Conservation (phyloP, 2,329 filamentous ascomycete genomes). For the Botrytis squamosa region DNA sequence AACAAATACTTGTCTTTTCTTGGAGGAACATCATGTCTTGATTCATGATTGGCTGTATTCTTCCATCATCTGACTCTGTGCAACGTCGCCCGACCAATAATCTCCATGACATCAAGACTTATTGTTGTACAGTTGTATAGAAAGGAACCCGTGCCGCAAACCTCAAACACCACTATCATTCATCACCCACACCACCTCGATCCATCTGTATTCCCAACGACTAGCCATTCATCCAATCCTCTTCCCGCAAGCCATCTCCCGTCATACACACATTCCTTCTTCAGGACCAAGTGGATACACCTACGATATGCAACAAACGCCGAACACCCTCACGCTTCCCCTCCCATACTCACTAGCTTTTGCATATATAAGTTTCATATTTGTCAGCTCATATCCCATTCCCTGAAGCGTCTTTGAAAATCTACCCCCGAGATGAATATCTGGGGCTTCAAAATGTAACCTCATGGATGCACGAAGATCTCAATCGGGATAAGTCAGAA, state of each 20-base stretch:
- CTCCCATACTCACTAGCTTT: neutral
- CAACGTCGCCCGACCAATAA: neutral
- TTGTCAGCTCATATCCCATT: neutral
- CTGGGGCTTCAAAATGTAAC: neutral
- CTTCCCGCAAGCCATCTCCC: neutral
- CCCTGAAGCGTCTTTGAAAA: neutral
- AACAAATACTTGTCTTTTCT: neutral
- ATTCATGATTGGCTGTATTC: neutral
- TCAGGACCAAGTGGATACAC: neutral
- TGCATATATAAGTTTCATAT: neutral
- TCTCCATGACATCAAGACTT: neutral
- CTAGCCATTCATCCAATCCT: neutral
- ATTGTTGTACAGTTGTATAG: neutral
- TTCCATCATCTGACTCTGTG: neutral
- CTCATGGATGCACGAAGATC: neutral
- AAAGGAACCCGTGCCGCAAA: neutral
- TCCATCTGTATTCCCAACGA: neutral
- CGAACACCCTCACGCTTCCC: neutral
- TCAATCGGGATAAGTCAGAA: neutral
- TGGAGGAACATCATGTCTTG: neutral
- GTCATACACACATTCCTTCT: neutral
- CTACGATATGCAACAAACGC: conserved; percentile 5
- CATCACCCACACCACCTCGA: neutral
- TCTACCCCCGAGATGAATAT: neutral
- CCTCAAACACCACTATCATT: neutral